Conservation (phyloP, 2,329 filamentous ascomycete species). For the Trichophyton verrucosum region DNA sequence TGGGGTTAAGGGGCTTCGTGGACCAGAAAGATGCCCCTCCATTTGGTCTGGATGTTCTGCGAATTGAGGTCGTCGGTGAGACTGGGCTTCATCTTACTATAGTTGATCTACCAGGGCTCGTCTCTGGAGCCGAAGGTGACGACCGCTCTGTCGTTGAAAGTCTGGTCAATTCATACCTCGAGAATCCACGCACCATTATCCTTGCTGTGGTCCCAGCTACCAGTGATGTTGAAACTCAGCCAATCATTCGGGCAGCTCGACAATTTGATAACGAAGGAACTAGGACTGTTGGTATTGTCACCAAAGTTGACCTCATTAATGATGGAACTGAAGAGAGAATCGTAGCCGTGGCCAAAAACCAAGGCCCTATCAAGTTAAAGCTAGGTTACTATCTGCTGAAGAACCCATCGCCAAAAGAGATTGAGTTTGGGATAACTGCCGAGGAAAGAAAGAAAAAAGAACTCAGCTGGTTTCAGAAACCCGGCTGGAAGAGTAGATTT, state of each 20-base stretch:
- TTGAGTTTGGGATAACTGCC: background rate
- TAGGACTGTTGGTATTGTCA: conserved; percentile 39
- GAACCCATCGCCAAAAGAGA: background rate
- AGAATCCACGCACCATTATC: conserved; percentile 30
- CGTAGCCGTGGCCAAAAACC: background rate
- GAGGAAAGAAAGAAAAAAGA: background rate
- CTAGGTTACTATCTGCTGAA: background rate
- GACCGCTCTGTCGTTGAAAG: conserved; percentile 29
- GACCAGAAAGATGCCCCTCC: background rate
- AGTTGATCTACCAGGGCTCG: conserved; percentile 35
- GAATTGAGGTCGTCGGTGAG: conserved; percentile 33
- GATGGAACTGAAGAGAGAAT: background rate
- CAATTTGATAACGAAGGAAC: conserved; percentile 25
- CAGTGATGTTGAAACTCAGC: conserved; percentile 36
- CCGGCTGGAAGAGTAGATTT: conserved; percentile 20
- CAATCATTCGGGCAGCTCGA: conserved; percentile 33
- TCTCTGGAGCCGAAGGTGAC: conserved; percentile 28
- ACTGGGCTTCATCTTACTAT: conserved; percentile 30
- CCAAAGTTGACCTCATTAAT: conserved; percentile 44
- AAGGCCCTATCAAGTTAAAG: background rate
- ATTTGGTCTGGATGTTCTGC: conserved; percentile 24
- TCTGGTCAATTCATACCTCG: conserved; percentile 31
- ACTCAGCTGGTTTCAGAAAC: background rate
- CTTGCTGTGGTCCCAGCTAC: conserved; percentile 34
- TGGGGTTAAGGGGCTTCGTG: conserved; percentile 7